Evolutionary conservation across 1,284 basidiomycete genomes (phyloP), one percentile per base, ranked within the genome.

Genomic region (Lentinus polychrous): DNA sequence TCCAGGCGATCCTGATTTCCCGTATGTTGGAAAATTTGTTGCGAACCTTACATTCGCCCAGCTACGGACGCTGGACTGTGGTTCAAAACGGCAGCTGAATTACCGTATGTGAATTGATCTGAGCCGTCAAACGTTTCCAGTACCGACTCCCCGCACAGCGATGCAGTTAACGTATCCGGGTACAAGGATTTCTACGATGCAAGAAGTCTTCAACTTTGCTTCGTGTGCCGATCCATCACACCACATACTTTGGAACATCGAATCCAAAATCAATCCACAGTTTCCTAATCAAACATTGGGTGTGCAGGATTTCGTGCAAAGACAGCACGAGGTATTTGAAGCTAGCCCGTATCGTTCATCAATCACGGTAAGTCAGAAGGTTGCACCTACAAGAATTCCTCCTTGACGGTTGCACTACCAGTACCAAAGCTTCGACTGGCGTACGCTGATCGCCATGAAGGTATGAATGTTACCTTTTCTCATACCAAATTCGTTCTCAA

Each of bases 351-450:
- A 86, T 59, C 66, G 67, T 33, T 58, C 70, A 20, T 71, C 75
- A 8, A 85, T 87, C 53, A 85, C 80, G 5, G 83, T 83, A 54
- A 53, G 78, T 56, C 2, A 3, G 34, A 42, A n/a, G 8, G 49
- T 10, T n/a, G 11, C 11, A 15, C 23, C 34, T 24, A 35, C 6
- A 18, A 35, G 22, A 41, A 15, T 7, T 31, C 23, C 12, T 11
- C 33, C 1, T 52, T 47, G 20, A 11, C 12, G n/a, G 33, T 8
- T n/a, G 5, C 20, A 4, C 35, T 46, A 33, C 10, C 49, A 86
- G 82, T 86, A 78, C 57, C 82, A 87, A 67, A 86, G 83, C 57
- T 86, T 87, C 55, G 83, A 86, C 58, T 87, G 85, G 84, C 72
- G 84, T 53, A 81, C 82, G 12, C 56, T 87, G n/a, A 60, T 80